These are phyloP conservation scores for Talaromyces rugulosus DNA, from an alignment of 2,329 filamentous ascomycete genomes.

Conservation along the genomic window DNA sequence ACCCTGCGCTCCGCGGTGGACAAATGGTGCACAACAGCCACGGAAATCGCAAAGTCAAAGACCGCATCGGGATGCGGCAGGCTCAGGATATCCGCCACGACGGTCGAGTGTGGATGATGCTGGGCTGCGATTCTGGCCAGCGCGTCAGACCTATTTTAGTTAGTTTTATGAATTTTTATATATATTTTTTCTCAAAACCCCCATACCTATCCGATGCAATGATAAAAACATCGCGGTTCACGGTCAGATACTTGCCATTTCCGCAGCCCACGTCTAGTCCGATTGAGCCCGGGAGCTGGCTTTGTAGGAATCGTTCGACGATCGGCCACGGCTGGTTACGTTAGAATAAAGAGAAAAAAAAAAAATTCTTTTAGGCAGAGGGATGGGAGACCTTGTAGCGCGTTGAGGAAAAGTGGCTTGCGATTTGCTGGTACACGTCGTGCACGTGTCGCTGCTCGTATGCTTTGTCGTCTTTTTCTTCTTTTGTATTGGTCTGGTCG, in stretches of 20 bases:
- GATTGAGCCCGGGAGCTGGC: slow-evolving; percentile 64
- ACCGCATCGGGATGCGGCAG: slow-evolving; percentile 65
- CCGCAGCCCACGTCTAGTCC: slow-evolving; percentile 93
- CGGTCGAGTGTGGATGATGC: slow-evolving; percentile 59
- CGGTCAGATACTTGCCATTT: slow-evolving; percentile 89
- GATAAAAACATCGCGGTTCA: slow-evolving; percentile 74
- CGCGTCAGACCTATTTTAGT: slow-evolving; percentile 49
- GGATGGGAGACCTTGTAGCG: slow-evolving; percentile 56
- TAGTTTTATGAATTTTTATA: background rate
- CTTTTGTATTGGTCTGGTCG: background rate
- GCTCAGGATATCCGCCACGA: slow-evolving; percentile 78
- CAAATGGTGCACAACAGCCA: slow-evolving; percentile 91
- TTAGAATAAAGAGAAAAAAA: background rate
- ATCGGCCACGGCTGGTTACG: slow-evolving; percentile 75
- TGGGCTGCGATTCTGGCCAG: slow-evolving; percentile 55
- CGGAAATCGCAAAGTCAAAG: slow-evolving; percentile 88
- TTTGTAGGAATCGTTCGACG: slow-evolving; percentile 70
- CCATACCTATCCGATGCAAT: slow-evolving; percentile 76
- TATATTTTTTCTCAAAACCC: background rate
- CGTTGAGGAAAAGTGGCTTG: slow-evolving; percentile 46
- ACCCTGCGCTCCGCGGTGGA: slow-evolving; percentile 70
- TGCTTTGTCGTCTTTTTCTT: slow-evolving; percentile 16
- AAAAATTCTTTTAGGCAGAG: background rate
- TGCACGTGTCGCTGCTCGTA: slow-evolving; percentile 91
- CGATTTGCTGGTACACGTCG: slow-evolving; percentile 68